Evolutionary conservation across 2,329 filamentous ascomycete genomes (phyloP).

Genomic region (Beauveria sp.): DNA sequence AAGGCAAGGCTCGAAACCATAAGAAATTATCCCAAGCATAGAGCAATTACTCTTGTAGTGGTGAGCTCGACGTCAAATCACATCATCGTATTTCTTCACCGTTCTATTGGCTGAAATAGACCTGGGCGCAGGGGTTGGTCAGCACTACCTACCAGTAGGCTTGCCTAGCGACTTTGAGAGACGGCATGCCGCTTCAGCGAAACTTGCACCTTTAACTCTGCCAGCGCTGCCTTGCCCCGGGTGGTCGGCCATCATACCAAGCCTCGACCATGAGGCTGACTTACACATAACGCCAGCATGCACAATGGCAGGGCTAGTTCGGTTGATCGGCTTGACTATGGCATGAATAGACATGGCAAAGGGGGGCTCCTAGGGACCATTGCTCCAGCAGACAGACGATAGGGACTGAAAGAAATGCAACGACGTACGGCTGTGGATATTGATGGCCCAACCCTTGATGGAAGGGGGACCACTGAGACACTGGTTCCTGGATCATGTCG

Average conservation of each 20-base stretch:
- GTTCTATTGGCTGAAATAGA: too few species aligned
- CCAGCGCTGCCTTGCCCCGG: background rate
- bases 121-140: too few species aligned
- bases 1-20: too few species aligned
- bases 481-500: slow-evolving; percentile 12
- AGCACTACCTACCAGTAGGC: too few species aligned
- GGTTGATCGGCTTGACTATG: slow-evolving; percentile 10
- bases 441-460: slow-evolving; percentile 12
- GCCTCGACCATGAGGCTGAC: background rate
- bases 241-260: background rate
- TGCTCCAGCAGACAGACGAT: background rate
- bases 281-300: background rate
- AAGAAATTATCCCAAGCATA: too few species aligned
- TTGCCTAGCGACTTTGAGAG: too few species aligned
- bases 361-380: background rate
- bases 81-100: too few species aligned
- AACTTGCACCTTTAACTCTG: background rate
- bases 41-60: too few species aligned
- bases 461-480: background rate
- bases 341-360: slow-evolving; percentile 11
- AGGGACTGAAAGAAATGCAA: slow-evolving; percentile 7
- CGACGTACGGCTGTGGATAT: slow-evolving; percentile 13
- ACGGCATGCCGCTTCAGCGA: too few species aligned
- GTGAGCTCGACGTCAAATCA: too few species aligned
- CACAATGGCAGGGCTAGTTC: slow-evolving; percentile 14